A percentile compares a stretch with the other conserved stretches of the same genome.
Evolutionary conservation across 2,329 filamentous ascomycete genomes (phyloP).

Genomic region (Sporothrix schenckii): DNA sequence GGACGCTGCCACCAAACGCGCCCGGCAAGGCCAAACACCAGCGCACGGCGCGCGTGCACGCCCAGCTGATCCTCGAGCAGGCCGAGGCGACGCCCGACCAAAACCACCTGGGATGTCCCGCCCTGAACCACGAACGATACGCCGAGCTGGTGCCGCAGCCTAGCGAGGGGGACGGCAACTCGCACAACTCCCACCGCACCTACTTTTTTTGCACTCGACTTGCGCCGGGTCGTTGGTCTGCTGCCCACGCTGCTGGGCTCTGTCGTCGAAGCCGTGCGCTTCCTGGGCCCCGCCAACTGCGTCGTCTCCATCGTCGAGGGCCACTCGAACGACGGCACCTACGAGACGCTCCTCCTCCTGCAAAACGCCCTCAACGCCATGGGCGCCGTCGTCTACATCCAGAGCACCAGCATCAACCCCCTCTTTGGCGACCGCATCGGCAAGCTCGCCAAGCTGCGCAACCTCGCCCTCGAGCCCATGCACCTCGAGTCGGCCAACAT

Average conservation of each 20-base stretch:
- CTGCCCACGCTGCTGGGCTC: conserved; percentile 20
- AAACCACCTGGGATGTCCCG: background rate
- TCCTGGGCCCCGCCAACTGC: conserved; percentile 11
- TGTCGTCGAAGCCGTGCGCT: conserved; percentile 5
- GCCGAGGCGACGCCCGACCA: background rate
- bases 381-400: conserved; percentile 14
- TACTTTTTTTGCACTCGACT: conserved; percentile 17
- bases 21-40: background rate
- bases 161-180: no score
- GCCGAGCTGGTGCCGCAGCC: background rate
- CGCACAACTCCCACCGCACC: background rate
- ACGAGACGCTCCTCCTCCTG: conserved; percentile 5
- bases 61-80: background rate
- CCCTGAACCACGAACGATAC: background rate
- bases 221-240: background rate
- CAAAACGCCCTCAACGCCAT: background rate
- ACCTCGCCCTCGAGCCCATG: conserved; percentile 17
- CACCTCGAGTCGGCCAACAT: background rate
- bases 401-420: conserved; percentile 17
- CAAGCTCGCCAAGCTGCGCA: conserved; percentile 27
- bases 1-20: background rate
- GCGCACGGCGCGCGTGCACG: background rate
- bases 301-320: conserved; percentile 15
- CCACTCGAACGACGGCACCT: conserved; percentile 9
- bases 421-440: conserved; percentile 21